Evolutionary conservation across 2,329 filamentous ascomycete genomes (phyloP), one percentile per base, ranked within the genome.

Genomic region (Xylaria sp.): DNA sequence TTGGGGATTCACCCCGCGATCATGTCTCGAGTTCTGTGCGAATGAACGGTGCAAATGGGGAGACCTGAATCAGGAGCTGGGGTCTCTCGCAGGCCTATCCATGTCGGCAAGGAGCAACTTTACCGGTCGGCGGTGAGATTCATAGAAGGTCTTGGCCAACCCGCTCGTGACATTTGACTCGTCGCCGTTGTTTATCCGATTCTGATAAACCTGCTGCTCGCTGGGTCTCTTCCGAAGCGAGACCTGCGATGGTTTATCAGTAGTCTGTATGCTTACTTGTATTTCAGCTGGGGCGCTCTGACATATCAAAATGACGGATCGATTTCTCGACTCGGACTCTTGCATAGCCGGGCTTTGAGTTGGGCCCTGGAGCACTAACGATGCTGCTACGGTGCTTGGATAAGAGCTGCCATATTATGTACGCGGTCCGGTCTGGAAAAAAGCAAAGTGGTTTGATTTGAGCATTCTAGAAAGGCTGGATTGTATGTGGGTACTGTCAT

Each of bases 401-500:
- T 49, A 28, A 9, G 26, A 53, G 13, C 15, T 42, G 20, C 54
- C 26, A 48, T 33, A 46, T 23, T 17, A 44, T 28, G 23, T 65
- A 51, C 65, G 60, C 48, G 61, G 46, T 65, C 68, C 68, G 68
- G 68, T 65, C 65, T 70, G 11, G 36, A 38, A 70, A 69, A 70
- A 70, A 70, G 68, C 65, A 70, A 70, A 13, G 48, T 38, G 46
- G 54, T 17, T 23, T 26, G 54, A n/a, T 40, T 40, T 57, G 38
- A 23, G n/a, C 28, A 57, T 59, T 66, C 42, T 57, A 46, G 48
- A 59, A 59, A 63, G 54, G 59, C 48, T 67, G 54, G 65, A 65
- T 67, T 38, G 58, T 42, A 48, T 31, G 28, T 44, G 57, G 48
- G 40, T 20, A 26, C 59, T 63, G 65, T 59, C 57, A 61, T 38